A percentile compares a stretch with the other conserved stretches of the same genome.
phyloP scores from a whole-genome alignment of 305 asterid genomes.

The Rubia balearica region DNA sequence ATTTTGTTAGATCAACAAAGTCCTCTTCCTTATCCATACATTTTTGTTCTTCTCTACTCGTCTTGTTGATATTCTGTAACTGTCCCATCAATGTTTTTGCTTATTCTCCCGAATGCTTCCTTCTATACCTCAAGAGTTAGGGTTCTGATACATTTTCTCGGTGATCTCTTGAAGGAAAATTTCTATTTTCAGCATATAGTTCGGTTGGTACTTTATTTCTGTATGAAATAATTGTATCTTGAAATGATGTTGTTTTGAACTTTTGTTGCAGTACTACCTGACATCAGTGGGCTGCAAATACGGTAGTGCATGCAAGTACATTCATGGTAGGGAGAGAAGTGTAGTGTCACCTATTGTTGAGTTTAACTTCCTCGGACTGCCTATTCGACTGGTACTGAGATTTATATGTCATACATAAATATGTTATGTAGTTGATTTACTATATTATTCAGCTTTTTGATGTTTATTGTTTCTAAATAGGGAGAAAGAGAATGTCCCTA shows the following conservation, averaged over 20 bases:
- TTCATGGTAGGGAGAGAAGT: conserved; percentile 55
- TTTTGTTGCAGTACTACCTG: conserved; percentile 65
- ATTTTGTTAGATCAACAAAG: neutral
- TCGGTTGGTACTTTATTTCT: neutral
- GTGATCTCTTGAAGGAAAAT: neutral
- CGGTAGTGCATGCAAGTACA: conserved; percentile 75
- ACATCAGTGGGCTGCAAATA: conserved; percentile 86
- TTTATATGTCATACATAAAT: conserved; percentile 15
- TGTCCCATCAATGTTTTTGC: neutral
- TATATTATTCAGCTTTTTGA: neutral
- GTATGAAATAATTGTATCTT: neutral
- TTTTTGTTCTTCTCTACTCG: neutral
- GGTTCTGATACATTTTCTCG: neutral
- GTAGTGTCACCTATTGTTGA: conserved; percentile 38
- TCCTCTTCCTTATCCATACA: neutral
- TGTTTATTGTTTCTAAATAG: conserved; percentile 28
- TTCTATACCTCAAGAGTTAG: neutral
- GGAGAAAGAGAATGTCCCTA: conserved; percentile 85
- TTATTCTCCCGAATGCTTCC: conserved; percentile 2
- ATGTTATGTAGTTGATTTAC: neutral
- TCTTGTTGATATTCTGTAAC: neutral
- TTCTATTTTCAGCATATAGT: neutral
- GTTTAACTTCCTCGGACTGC: conserved; percentile 84
- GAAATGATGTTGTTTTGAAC: neutral
- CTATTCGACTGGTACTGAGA: conserved; percentile 62